phyloP scores from a whole-genome alignment of 257 asterid genomes.

The Avicennia marina region DNA sequence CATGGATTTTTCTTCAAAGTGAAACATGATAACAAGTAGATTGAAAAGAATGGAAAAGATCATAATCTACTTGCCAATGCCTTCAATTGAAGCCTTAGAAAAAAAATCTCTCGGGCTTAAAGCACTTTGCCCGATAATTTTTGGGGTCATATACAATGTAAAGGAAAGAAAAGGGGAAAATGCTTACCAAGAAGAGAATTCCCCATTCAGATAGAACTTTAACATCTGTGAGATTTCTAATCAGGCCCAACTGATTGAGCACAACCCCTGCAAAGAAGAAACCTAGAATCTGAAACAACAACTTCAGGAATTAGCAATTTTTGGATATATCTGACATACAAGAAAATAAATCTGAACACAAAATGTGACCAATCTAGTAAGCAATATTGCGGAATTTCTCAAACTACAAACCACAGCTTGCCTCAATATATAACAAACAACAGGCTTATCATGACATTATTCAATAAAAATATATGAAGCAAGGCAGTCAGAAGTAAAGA shows the following conservation, averaged over 20 bases:
- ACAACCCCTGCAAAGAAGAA: constrained; percentile 98
- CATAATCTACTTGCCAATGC: not conserved
- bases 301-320: constrained; percentile 23
- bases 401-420: not conserved
- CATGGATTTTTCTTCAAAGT: not conserved
- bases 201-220: constrained; percentile 99
- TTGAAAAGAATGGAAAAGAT: not conserved
- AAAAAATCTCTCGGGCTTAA: not conserved
- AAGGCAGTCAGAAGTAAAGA: not conserved
- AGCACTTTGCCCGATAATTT: too few species aligned
- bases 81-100: not conserved
- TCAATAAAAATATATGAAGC: too few species aligned
- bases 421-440: too few species aligned
- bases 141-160: not conserved
- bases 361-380: not conserved
- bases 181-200: constrained; percentile 88
- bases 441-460: too few species aligned
- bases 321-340: not conserved
- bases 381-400: not conserved
- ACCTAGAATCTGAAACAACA: constrained; percentile 85
- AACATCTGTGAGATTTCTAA: constrained; percentile 84
- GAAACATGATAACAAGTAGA: not conserved
- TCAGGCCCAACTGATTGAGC: constrained; percentile 89
- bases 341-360: not conserved
- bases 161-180: not conserved